Evolutionary conservation across 345 rosid genomes (phyloP).

Genomic region (Pistacia atlantica): DNA sequence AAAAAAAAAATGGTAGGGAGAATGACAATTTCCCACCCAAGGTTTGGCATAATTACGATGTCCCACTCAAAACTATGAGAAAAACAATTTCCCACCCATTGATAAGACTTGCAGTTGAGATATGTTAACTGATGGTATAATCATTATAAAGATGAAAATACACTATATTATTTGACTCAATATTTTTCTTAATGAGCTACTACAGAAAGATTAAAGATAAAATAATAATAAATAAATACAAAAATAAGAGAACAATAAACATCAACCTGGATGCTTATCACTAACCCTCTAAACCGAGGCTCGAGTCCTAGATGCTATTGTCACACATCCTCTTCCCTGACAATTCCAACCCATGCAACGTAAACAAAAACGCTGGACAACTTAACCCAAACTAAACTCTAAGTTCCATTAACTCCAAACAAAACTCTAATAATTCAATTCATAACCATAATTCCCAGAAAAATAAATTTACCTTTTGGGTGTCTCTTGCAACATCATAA

Average conservation of each 20-base stretch:
- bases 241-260: neutral
- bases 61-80: too few relatives aligned
- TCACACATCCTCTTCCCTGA: conserved; percentile 85
- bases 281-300: conserved; percentile 84
- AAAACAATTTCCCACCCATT: too few relatives aligned
- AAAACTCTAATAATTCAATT: neutral
- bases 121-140: too few relatives aligned
- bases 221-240: neutral
- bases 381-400: neutral
- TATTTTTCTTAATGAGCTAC: too few relatives aligned
- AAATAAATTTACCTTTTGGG: conserved; percentile 58
- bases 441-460: neutral
- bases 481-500: conserved; percentile 78
- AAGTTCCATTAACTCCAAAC: neutral
- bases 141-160: too few relatives aligned
- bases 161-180: too few relatives aligned
- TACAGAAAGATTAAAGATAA: neutral
- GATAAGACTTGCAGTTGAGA: too few relatives aligned
- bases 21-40: too few relatives aligned
- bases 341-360: conserved; percentile 7
- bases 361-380: neutral
- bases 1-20: too few relatives aligned
- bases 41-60: too few relatives aligned
- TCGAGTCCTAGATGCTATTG: conserved; percentile 75
- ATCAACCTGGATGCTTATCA: conserved; percentile 84